These are phyloP conservation scores for Neophaeococcomyces aloes DNA, from an alignment of 2,329 filamentous ascomycete species.

Conservation along the genomic window DNA sequence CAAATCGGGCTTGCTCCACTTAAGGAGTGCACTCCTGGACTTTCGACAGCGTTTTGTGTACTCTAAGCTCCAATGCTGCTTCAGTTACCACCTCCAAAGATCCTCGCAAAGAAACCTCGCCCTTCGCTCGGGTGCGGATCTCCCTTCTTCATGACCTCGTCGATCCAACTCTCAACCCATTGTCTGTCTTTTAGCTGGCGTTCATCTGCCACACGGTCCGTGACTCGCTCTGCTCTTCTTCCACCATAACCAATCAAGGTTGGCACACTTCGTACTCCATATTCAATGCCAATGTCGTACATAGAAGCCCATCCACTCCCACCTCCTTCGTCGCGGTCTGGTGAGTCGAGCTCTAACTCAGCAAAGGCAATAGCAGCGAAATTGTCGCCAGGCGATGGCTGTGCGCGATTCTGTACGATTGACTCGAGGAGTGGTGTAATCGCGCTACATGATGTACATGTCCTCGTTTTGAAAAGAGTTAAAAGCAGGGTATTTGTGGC, in stretches of 20 bases:
- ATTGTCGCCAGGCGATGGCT: constrained; percentile 10
- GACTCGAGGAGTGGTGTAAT: constrained; percentile 19
- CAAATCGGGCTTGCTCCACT: too few species aligned
- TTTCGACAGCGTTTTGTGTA: too few species aligned
- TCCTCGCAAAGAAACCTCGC: constrained; percentile 9
- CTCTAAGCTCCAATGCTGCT: too few species aligned
- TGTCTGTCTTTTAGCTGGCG: constrained; percentile 15
- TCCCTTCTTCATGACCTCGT: constrained; percentile 19
- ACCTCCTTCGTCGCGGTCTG: constrained; percentile 24
- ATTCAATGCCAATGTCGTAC: constrained; percentile 20
- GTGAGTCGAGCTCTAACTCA: constrained; percentile 19
- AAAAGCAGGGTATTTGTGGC: constrained; percentile 20
- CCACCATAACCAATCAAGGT: constrained; percentile 21
- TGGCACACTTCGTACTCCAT: constrained; percentile 20
- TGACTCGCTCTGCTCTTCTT: constrained; percentile 19
- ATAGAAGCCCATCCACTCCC: constrained; percentile 10
- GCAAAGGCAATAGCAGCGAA: constrained; percentile 18
- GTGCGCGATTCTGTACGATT: constrained; percentile 14
- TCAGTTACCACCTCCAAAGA: constrained; percentile 14
- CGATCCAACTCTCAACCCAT: constrained; percentile 17
- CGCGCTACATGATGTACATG: constrained; percentile 18
- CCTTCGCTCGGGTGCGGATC: constrained; percentile 13
- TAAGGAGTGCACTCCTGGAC: too few species aligned
- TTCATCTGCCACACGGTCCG: constrained; percentile 18
- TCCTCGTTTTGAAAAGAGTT: constrained; percentile 18